Conservation (phyloP, 2,329 filamentous ascomycete genomes). For the Curvularia sp. region DNA sequence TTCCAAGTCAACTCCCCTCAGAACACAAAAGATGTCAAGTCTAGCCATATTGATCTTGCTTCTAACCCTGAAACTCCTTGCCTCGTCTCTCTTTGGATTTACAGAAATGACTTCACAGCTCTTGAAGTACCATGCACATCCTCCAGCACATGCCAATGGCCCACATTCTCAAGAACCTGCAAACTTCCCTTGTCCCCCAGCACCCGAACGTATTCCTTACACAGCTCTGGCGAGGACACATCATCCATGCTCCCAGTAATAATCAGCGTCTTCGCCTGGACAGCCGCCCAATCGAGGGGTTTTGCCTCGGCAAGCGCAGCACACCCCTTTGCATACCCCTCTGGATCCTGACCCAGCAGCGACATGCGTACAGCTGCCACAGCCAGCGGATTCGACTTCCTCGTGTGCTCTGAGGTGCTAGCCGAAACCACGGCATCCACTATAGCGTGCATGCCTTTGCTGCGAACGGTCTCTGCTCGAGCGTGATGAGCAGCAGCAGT, state of each 20-base stretch:
- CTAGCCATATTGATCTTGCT: not conserved
- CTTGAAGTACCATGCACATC: conserved; percentile 44
- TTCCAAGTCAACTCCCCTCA: not conserved
- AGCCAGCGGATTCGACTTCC: conserved; percentile 49
- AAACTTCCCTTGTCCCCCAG: conserved; percentile 25
- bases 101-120: not conserved
- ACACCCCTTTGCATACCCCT: conserved; percentile 64
- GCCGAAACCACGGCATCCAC: not conserved
- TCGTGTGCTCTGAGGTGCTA: not conserved
- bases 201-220: not conserved
- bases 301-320: conserved; percentile 56
- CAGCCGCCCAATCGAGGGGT: conserved; percentile 41
- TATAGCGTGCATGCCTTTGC: not conserved
- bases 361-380: conserved; percentile 54
- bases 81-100: not conserved
- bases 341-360: conserved; percentile 58
- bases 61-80: not conserved
- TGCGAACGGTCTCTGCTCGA: not conserved
- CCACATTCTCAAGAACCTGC: conserved; percentile 52
- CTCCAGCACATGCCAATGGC: conserved; percentile 62
- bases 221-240: not conserved
- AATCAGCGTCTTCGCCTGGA: not conserved
- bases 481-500: not conserved
- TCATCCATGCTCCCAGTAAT: not conserved
- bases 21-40: not conserved